Percentiles rank a stretch among this genome's conserved stretches.
phyloP scores from a whole-genome alignment of 2,329 filamentous ascomycete species.

The Colletotrichum tamarilloi region DNA sequence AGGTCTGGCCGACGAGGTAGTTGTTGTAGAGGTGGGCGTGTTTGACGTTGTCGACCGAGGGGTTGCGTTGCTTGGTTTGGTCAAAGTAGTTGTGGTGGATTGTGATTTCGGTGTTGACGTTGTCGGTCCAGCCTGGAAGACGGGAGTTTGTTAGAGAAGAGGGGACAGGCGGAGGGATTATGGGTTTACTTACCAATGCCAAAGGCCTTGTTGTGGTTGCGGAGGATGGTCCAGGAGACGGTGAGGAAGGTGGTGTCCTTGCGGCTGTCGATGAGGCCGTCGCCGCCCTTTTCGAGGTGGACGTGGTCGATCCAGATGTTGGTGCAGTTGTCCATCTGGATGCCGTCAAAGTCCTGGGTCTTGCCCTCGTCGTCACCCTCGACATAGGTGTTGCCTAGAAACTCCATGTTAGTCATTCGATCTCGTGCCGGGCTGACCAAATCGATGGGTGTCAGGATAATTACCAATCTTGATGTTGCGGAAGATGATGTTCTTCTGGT shows the following conservation, averaged over 20 bases:
- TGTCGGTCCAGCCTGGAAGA: conserved; percentile 41
- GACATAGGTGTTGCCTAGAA: conserved; percentile 23
- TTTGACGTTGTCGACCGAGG: conserved; percentile 40
- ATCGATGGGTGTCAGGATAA: neutral
- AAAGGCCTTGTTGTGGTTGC: conserved; percentile 42
- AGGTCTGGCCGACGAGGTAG: conserved; percentile 39
- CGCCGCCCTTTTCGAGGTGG: conserved; percentile 39
- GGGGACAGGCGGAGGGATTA: no score
- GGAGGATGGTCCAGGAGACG: conserved; percentile 41
- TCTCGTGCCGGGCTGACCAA: neutral
- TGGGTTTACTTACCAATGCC: conserved; percentile 38
- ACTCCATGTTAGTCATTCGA: neutral
- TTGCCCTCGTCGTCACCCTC: conserved; percentile 38
- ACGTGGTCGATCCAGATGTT: conserved; percentile 44
- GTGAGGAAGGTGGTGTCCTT: conserved; percentile 42
- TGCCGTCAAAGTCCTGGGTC: conserved; percentile 40
- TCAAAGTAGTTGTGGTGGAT: conserved; percentile 42
- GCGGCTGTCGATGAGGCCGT: conserved; percentile 41
- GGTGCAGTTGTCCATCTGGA: conserved; percentile 38
- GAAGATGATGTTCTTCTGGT: conserved; percentile 39
- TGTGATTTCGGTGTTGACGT: conserved; percentile 39
- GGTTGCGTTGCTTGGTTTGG: conserved; percentile 41
- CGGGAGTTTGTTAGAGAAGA: neutral
- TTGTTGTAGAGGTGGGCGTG: conserved; percentile 44
- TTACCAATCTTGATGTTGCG: conserved; percentile 40